Evolutionary conservation across 139 green algal species (phyloP), one percentile per base, ranked within the genome.

Genomic region (Coelastrella sp.): DNA sequence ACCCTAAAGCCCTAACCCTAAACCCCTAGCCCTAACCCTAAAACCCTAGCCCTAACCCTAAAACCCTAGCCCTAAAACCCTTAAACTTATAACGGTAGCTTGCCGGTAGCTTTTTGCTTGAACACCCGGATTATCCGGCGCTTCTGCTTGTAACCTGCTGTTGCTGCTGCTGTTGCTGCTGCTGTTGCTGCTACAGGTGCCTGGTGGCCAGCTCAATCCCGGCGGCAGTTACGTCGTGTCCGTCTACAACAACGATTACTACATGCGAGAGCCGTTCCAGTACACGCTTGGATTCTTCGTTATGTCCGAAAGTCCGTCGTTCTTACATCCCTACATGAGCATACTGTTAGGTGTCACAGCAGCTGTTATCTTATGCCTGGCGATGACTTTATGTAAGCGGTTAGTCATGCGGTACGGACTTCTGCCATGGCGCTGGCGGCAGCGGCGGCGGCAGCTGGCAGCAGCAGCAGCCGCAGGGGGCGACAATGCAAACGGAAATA

Each of bases 321-420:
- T 90, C 78, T 56, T 97, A 16, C 93, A 92, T 73, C 94, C 95
- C n/a, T 96, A 97, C 94, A 95, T 97, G 92, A 94, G 90, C 17
- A 92, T 96, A n/a, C 87, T 95, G 32, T 84, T 96, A 20, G 95
- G 93, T 47, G 90, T 96, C 60, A 95, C 93, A 0, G 92, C 94
- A 5, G 91, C 92, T 65, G 74, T 96, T 32, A 80, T 94, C 65
- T 93, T 95, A 58, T 94, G 91, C 89, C 88, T 95, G 5, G 23
- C 93, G 13, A 92, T 95, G 87, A 94, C 92, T 54, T 82, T 96
- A 61, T 93, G 87, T 82, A 93, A 92, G 76, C 91, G 93, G 4
- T n/a, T 93, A 58, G 20, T 94, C 61, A 58, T 93, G 91, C 65
- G 90, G 47, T 90, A 81, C 75, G 91, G 93, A 16, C 73, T 91